Percentiles rank a stretch among this genome's conserved stretches.
These are phyloP conservation scores for Candida coleopterorum DNA, from an alignment of 805 yeast genomes.

Conservation along the genomic window DNA sequence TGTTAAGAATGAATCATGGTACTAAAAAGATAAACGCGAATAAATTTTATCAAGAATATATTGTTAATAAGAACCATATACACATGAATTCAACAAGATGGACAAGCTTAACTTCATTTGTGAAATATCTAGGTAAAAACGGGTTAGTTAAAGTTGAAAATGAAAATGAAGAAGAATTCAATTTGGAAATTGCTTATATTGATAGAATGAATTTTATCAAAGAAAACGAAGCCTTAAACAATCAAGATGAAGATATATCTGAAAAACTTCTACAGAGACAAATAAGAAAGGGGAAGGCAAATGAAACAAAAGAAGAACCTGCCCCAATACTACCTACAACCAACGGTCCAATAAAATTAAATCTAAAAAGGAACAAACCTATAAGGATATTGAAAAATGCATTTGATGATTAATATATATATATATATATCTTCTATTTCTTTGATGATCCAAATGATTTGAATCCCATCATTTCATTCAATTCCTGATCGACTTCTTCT, in stretches of 20 bases:
- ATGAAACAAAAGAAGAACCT: slow-evolving; percentile 1
- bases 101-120: slow-evolving; percentile 64
- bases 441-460: slow-evolving; percentile 50
- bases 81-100: slow-evolving; percentile 91
- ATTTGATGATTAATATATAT: neutral
- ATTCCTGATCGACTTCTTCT: slow-evolving; percentile 16
- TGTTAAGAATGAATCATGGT: slow-evolving; percentile 73
- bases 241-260: neutral
- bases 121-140: slow-evolving; percentile 51
- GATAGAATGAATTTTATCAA: slow-evolving; percentile 12
- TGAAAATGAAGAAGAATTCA: slow-evolving; percentile 22
- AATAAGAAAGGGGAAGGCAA: slow-evolving; percentile 40
- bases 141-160: slow-evolving; percentile 52
- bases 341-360: slow-evolving; percentile 19
- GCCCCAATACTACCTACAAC: neutral
- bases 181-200: slow-evolving; percentile 27
- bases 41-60: slow-evolving; percentile 85
- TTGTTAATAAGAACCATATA: slow-evolving; percentile 67
- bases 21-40: slow-evolving; percentile 77
- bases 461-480: slow-evolving; percentile 55
- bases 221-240: neutral
- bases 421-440: slow-evolving; percentile 12
- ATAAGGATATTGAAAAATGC: slow-evolving; percentile 7
- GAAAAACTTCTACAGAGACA: slow-evolving; percentile 45
- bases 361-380: slow-evolving; percentile 10